Evolutionary conservation across 2,329 filamentous ascomycete genomes (phyloP), one percentile per base, ranked within the genome.

Genomic region (Mycosphaerella arachidis): DNA sequence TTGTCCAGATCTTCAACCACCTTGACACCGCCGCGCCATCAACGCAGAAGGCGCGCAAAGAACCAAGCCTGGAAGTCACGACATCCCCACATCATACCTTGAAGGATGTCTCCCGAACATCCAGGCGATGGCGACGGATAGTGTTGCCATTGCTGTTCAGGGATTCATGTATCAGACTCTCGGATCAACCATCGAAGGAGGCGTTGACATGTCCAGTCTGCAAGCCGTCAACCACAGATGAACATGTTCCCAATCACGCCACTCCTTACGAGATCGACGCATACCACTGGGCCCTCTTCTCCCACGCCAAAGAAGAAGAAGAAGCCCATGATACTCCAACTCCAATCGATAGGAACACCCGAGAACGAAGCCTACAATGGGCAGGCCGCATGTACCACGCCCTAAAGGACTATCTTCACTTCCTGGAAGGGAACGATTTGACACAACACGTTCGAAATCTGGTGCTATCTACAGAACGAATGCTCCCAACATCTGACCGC

Each of bases 121-220:
- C 79, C 35, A 80, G 73, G 30, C 71, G 76, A 46, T 85, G 86
- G 78, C 81, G 82, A 45, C 72, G 74, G 18, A 74, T 83, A 9
- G 75, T 77, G 0, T 74, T 84, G 7, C 84, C 82, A 0, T 56
- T 76, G 0, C 80, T 90, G 4, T 90, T 89, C 74, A 78, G 79
- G 37, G 77, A 87, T 71, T 74, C 74, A 24, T 76, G 76, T 6
- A 53, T 74, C 31, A 73, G 79, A 18, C 51, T 65, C n/a, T 56
- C 56, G n/a, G 20, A 30, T n/a, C 20, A 13, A 20, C 58, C 55
- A 40, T 27, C 33, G 31, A 12, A 40, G 12, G 52, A 53, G 33
- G 58, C 55, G 58, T 30, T 13, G n/a, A 7, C 7, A 43, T 53
- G 56, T 53, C 13, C 29, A 45, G 51, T 58, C 7, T 58, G 55